A percentile compares a stretch with the other conserved stretches of the same genome.
These are phyloP conservation scores for Zasmidium cellare DNA, from an alignment of 2,329 filamentous ascomycete genomes.

Conservation along the genomic window DNA sequence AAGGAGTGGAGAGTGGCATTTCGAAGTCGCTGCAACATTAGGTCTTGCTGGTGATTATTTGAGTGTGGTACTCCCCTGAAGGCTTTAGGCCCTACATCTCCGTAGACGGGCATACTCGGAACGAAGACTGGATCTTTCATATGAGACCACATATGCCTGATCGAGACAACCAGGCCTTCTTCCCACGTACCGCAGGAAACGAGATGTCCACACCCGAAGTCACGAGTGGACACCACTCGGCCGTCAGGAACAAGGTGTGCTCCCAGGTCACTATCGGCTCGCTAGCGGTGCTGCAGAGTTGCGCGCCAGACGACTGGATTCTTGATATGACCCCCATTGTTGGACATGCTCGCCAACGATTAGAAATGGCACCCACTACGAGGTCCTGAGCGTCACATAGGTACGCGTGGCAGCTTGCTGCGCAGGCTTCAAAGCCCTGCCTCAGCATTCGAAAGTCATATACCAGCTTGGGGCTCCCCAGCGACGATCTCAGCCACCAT, in stretches of 20 bases:
- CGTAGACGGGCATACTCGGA: neutral
- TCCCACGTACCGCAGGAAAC: neutral
- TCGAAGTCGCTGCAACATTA: neutral
- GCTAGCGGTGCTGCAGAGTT: neutral
- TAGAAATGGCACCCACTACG: too few species aligned
- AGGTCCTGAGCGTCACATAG: neutral
- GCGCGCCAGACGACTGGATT: too few species aligned
- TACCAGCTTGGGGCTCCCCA: too few species aligned
- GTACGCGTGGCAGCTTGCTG: too few species aligned
- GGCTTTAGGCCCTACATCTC: neutral
- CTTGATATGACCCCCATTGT: too few species aligned
- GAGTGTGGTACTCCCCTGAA: neutral
- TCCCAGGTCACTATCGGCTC: neutral
- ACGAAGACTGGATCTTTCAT: neutral
- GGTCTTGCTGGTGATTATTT: neutral
- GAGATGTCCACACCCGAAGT: neutral
- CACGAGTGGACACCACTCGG: neutral
- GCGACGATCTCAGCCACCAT: too few species aligned
- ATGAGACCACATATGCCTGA: too few species aligned
- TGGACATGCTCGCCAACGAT: too few species aligned
- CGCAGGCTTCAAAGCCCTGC: too few species aligned
- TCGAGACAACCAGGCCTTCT: neutral
- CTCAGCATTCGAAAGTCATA: too few species aligned
- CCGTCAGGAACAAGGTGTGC: neutral
- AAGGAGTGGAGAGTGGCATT: neutral